These are phyloP conservation scores for Durusdinium trenchii DNA, from an alignment of 73 alveolate genomes.

Conservation along the genomic window DNA sequence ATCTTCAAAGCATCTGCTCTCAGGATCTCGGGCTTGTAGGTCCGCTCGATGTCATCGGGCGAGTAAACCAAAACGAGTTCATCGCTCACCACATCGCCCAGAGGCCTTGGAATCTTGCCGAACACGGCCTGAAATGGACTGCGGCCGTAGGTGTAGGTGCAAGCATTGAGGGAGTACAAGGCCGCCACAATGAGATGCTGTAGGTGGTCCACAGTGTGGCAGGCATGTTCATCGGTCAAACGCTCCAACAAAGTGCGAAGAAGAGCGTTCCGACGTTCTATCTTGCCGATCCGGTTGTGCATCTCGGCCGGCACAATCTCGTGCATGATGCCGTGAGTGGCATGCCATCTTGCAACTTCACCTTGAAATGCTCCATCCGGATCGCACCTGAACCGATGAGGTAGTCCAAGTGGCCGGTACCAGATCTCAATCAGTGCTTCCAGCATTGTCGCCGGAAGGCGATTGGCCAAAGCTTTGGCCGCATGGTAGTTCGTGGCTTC, in stretches of 20 bases:
- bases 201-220: neutral
- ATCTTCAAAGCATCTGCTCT: neutral
- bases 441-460: neutral
- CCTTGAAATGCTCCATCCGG: slow-evolving; percentile 3
- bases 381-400: neutral
- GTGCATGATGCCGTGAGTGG: neutral
- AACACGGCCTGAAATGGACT: slow-evolving; percentile 8
- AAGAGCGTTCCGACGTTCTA: slow-evolving; percentile 2
- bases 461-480: neutral
- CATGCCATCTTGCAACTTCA: neutral
- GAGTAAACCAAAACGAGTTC: neutral
- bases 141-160: slow-evolving; percentile 31
- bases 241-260: neutral
- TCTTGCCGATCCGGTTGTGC: slow-evolving; percentile 29
- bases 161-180: neutral
- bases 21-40: neutral
- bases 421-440: neutral
- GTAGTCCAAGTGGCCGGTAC: slow-evolving; percentile 43
- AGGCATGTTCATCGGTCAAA: neutral
- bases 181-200: neutral
- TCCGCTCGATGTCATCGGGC: neutral
- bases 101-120: neutral
- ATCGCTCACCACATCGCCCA: neutral
- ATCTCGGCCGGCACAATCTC: slow-evolving; percentile 9
- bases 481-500: slow-evolving; percentile 23